Percentiles rank a stretch among this genome's conserved stretches.
These are phyloP conservation scores for Mycena haematopus DNA, from an alignment of 768 basidiomycete genomes.

Conservation along the genomic window DNA sequence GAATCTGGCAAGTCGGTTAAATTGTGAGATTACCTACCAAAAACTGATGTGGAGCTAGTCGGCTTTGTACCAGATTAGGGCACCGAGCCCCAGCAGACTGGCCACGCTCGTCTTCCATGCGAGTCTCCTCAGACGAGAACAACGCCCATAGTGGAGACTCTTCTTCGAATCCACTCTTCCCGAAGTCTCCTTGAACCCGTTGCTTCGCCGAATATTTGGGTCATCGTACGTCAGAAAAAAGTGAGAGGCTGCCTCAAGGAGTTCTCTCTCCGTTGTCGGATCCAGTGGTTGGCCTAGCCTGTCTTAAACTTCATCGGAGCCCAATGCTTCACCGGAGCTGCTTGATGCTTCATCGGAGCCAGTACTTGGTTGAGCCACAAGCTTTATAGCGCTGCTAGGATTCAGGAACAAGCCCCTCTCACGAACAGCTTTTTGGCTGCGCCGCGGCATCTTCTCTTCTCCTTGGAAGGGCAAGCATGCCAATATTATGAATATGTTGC, in stretches of 20 bases:
- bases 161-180: slow-evolving; percentile 3
- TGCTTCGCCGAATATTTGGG: too few species aligned
- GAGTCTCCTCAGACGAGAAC: slow-evolving; percentile 6
- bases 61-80: slow-evolving; percentile 18
- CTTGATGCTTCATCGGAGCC: too few species aligned
- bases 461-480: not conserved
- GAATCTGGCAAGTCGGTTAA: not conserved
- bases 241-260: not conserved
- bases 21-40: not conserved
- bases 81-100: not conserved
- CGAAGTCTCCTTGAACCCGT: not conserved
- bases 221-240: not conserved
- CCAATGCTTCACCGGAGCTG: too few species aligned
- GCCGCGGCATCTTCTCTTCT: not conserved
- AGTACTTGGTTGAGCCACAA: too few species aligned
- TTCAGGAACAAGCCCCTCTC: not conserved
- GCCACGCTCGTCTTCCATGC: not conserved
- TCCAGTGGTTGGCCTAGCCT: too few species aligned
- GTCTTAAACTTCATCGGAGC: too few species aligned
- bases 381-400: too few species aligned
- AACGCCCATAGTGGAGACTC: not conserved
- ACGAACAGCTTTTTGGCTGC: slow-evolving; percentile 13
- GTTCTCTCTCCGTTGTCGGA: too few species aligned
- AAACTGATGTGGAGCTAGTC: not conserved
- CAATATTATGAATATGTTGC: slow-evolving; percentile 15